Base-by-base conservation (phyloP, 2,329 filamentous ascomycete species). In the Trichoderma brevicompactum region DNA sequence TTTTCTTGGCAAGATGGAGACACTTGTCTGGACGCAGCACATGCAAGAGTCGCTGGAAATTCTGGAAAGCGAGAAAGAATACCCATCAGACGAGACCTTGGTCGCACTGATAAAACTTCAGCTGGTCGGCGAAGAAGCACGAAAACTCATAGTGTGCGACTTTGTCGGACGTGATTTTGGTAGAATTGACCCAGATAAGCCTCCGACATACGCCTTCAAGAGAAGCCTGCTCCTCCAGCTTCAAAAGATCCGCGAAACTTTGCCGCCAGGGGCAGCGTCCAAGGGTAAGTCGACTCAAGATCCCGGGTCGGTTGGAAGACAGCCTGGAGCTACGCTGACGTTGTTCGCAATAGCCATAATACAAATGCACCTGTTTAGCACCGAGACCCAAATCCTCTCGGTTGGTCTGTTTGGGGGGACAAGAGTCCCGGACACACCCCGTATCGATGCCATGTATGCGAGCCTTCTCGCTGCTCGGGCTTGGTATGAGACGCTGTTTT, bases 21-120 rank as follows among this genome's bases (percentile, higher is more conserved):
- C 79, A 2, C 75, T 89, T 55, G 78, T 77, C 2, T 90, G 87
- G 87, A 87, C 82, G 0, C 69, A 81, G 1, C 81, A 87, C 59
- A 82, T 89, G 78, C 85, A 87, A 36, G 85, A 88, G 41, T 85
- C 81, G 41, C 75, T 89, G 1, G 73, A 78, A 5, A 68, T 79
- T 1, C 74, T 89, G 0, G 75, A 78, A 5, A 74, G 79, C 15
- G 74, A 79, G 1, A 78, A 78, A 7, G 82, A 87, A 64, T 77
- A 77, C 28, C 75, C 79, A 0, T 79, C 79, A 1, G 87, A 89
- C 70, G 76, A 78, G 34, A 69, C 84, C 2, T 76, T 89, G 1
- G 72, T 70, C 3, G 60, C 74, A 1, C 69, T 78, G 10, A 64
- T 78, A 23, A 76, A 72, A 32, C 70, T 80, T 10, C 79, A 82